Conservation (phyloP, 1,284 basidiomycete genomes). For the Trametes sp. region DNA sequence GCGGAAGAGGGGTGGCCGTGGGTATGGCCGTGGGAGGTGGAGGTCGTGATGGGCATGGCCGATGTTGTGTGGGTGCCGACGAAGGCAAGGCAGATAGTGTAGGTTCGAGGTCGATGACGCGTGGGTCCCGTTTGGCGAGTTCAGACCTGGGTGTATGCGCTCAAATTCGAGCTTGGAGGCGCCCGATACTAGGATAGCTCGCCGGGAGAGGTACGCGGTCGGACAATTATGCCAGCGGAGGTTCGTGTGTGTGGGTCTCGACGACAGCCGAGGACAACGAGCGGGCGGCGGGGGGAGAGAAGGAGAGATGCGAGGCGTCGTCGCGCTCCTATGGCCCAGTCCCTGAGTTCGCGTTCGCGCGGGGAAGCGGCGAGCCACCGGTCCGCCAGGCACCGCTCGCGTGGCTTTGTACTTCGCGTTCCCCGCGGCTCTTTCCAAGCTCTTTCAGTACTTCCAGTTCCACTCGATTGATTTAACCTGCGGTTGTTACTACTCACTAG, state of each 20-base stretch:
- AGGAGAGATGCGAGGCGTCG: no score
- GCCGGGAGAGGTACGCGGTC: no score
- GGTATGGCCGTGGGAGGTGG: slow-evolving; percentile 7
- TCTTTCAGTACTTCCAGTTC: no score
- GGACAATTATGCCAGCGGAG: neutral
- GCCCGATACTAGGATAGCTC: no score
- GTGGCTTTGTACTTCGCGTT: neutral
- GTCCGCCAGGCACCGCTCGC: neutral
- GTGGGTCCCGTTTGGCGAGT: neutral
- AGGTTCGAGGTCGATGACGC: neutral
- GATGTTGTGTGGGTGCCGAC: neutral
- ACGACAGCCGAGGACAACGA: no score
- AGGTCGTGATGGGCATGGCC: slow-evolving; percentile 9
- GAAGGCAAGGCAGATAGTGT: neutral
- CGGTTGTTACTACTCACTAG: no score
- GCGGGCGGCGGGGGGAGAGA: no score
- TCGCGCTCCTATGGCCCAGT: no score
- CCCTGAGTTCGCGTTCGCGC: neutral
- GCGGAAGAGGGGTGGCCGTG: slow-evolving; percentile 13
- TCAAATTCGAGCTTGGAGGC: no score
- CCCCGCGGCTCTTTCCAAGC: neutral
- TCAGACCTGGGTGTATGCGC: neutral
- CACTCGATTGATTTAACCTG: no score
- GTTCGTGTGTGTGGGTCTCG: no score
- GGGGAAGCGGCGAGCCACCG: neutral